Evolutionary conservation across 257 asterid species (phyloP), one percentile per base, ranked within the genome.

Genomic region (Jasminum sambac): DNA sequence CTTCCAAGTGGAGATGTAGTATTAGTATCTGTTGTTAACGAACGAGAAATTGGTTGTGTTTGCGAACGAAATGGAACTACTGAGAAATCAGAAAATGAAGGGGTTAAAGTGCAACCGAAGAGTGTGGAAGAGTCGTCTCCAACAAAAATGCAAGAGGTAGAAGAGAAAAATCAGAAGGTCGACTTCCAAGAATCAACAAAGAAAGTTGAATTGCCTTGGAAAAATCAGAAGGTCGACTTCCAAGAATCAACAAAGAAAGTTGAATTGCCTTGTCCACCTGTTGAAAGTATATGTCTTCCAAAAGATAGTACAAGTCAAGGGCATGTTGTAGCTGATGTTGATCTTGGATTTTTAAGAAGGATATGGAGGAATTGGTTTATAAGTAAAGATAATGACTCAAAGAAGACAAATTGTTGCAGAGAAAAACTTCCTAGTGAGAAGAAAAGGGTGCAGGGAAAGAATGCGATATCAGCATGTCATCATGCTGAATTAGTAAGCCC

Each of bases 321-420:
- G 42, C 63, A 21, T 17, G 76, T 55, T 62, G 70, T 71, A 41
- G 68, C 64, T 63, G 78, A 76, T 70, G 62, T 80, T 63, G 85
- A 76, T 78, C 52, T 44, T 17, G 90, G 92, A 40, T 67, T 85
- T 74, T 74, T 86, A 36, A 72, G 73, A 74, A 82, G 77, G 81
- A 74, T 80, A 36, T 77, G 84, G 95, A 76, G 72, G 78, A 82
- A 67, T 78, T 80, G 75, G 92, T 88, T 84, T 75, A 82, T 88
- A 61, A 72, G 75, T 66, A 73, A 70, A 64, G 85, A 81, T 36
- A 44, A 37, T 43, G 65, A 46, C 64, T 64, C 66, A 23, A 69
- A 37, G 66, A 74, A 67, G 64, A 72, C 48, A 26, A 46, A 48
- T 41, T 40, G 37, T 36, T n/a, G 13, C 21, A 65, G 62, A 14